phyloP scores from a whole-genome alignment of 805 yeast species.

The Candida caryicola region DNA sequence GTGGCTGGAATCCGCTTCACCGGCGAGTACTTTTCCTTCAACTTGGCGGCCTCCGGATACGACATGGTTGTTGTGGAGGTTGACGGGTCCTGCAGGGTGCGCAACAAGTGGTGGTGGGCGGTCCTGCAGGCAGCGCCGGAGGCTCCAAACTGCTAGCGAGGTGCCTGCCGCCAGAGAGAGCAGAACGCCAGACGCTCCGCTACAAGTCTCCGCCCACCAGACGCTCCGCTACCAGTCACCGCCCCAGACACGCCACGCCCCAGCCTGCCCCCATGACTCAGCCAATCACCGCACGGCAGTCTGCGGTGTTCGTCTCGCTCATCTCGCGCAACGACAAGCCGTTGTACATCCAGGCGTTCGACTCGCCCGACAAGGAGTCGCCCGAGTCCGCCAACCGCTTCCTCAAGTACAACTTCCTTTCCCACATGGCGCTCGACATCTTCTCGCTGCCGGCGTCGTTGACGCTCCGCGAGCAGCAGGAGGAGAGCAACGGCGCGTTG shows the following conservation, averaged over 20 bases:
- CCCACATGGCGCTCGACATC: conserved; percentile 75
- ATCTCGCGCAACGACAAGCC: conserved; percentile 60
- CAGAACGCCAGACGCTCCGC: too few relatives aligned
- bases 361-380: conserved; percentile 10
- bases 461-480: conserved; percentile 35
- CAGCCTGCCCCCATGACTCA: neutral
- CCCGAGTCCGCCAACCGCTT: conserved; percentile 39
- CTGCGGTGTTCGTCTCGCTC: conserved; percentile 46
- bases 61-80: neutral
- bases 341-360: conserved; percentile 55
- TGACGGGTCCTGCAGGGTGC: too few relatives aligned
- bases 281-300: neutral
- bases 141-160: too few relatives aligned
- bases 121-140: too few relatives aligned
- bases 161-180: too few relatives aligned
- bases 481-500: conserved; percentile 21
- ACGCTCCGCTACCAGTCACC: too few relatives aligned
- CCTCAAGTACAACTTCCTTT: conserved; percentile 62
- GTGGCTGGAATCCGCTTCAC: conserved; percentile 3
- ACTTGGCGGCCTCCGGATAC: conserved; percentile 3
- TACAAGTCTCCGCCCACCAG: too few relatives aligned
- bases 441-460: conserved; percentile 53
- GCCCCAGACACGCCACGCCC: too few relatives aligned
- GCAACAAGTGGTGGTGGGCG: too few relatives aligned
- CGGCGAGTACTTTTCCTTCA: conserved; percentile 7